Base-by-base conservation (phyloP, 768 basidiomycete genomes). In the Tulasnella sp. region DNA sequence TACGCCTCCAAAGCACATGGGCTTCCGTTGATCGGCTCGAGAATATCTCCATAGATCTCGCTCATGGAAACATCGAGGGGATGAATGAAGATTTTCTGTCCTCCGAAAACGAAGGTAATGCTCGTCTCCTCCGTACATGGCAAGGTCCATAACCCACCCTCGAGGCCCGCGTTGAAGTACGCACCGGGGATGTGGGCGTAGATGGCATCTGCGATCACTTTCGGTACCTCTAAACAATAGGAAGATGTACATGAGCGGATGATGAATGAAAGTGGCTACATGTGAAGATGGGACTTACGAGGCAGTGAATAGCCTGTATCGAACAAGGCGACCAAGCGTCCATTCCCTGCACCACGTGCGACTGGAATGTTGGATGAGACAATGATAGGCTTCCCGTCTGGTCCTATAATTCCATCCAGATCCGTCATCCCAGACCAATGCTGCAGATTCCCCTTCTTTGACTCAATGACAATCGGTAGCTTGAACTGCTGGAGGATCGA, bases 121-220 rank as follows among this genome's bases (percentile, higher is more conserved):
- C 84, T 87, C 60, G 89, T 75, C 66, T 80, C 71, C 70, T 88
- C 85, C 3, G 76, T 79, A 67, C 88, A 90, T 2, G 88, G 88
- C 0, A 90, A 70, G 1, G 80, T 77, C 88, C 88, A 90, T 30
- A 76, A 76, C 60, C 80, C 73, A 42, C 73, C 75, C 8, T 70
- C 65, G 8, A 73, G n/a, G n/a, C n/a, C n/a, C n/a, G n/a, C 34
- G 34, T 38, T 38, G 7, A 5, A 38, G 15, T 7, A 7, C 34
- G 34, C 34, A 5, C 34, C 34, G 5, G 34, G 34, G 15, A 38
- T 15, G 7, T 5, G 7, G 34, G 7, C 15, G 15, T 38, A 38
- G 15, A 38, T 38, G 34, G 34, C 34, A 38, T 5, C 15, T 7
- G 34, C 34, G 15, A 38, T 5, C 15, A 7, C 34, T 7, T 5